phyloP scores from a whole-genome alignment of 352 stramenopile genomes.

The Phytophthora fragariaefolia region DNA sequence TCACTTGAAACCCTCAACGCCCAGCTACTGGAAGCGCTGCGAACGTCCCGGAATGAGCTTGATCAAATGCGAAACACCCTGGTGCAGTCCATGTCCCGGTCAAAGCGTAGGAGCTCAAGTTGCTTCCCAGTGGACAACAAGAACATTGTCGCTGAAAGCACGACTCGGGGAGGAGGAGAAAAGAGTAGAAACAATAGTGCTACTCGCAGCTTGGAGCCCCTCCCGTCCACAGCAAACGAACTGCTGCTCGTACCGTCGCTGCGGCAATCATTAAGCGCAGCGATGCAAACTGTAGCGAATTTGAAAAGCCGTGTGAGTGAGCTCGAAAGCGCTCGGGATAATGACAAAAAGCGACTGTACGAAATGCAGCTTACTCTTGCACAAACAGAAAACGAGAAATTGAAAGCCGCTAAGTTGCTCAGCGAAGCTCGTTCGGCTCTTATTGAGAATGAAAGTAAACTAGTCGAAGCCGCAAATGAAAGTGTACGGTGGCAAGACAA shows the following conservation, averaged over 20 bases:
- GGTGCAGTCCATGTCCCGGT: constrained; percentile 29
- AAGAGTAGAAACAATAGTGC: constrained; percentile 22
- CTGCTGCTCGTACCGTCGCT: constrained; percentile 49
- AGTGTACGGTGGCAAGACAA: constrained; percentile 45
- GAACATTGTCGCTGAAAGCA: constrained; percentile 1
- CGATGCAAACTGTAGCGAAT: constrained; percentile 42
- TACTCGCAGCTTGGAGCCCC: constrained; percentile 3
- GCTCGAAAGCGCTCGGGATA: constrained; percentile 31
- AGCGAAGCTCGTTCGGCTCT: constrained; percentile 52
- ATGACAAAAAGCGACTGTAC: constrained; percentile 35
- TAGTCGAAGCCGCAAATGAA: constrained; percentile 42
- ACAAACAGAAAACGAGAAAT: constrained; percentile 49
- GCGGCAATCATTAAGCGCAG: constrained; percentile 49
- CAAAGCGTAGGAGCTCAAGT: constrained; percentile 24
- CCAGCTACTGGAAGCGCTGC: constrained; percentile 61
- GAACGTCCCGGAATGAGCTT: constrained; percentile 45
- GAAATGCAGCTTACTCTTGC: constrained; percentile 40
- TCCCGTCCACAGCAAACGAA: constrained; percentile 25
- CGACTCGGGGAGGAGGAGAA: constrained; percentile 3
- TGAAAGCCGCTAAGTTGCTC: constrained; percentile 52
- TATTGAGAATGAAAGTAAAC: constrained; percentile 42
- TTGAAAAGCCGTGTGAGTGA: constrained; percentile 55
- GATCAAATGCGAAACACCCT: constrained; percentile 67
- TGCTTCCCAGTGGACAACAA: constrained; percentile 10
- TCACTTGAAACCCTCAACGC: constrained; percentile 59